phyloP scores from a whole-genome alignment of 345 rosid species.

The Syzygium oleosum region DNA sequence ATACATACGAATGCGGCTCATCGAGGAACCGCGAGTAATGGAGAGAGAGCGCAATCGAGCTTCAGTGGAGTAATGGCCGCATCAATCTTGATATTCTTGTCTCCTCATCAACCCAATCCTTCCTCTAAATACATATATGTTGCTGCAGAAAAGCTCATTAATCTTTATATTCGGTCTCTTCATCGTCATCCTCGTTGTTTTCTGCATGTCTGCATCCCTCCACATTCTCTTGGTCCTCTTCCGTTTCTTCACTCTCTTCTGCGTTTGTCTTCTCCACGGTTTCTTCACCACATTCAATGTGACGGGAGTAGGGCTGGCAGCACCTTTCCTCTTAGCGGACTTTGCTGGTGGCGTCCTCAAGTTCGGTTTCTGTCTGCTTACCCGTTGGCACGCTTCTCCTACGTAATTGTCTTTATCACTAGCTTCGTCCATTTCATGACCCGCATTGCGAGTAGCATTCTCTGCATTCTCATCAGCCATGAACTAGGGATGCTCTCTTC shows the following conservation, averaged over 20 bases:
- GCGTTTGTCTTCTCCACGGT: slow-evolving; percentile 65
- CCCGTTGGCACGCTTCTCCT: slow-evolving; percentile 47
- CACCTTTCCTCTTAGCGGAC: slow-evolving; percentile 11
- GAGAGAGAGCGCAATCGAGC: background rate
- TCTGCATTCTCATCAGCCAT: slow-evolving; percentile 54
- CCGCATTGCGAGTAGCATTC: slow-evolving; percentile 32
- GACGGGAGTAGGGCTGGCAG: slow-evolving; percentile 58
- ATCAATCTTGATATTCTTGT: background rate
- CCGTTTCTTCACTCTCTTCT: slow-evolving; percentile 87
- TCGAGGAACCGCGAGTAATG: background rate
- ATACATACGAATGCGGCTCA: background rate
- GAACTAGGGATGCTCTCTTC: slow-evolving; percentile 90
- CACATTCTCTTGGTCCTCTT: slow-evolving; percentile 71
- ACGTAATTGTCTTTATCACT: slow-evolving; percentile 68
- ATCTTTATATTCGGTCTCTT: slow-evolving; percentile 90
- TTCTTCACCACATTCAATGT: slow-evolving; percentile 29
- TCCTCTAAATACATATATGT: background rate
- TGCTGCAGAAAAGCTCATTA: slow-evolving; percentile 6
- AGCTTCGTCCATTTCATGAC: slow-evolving; percentile 64
- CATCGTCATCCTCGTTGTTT: slow-evolving; percentile 72
- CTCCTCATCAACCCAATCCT: background rate
- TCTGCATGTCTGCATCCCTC: slow-evolving; percentile 76
- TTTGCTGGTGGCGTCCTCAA: slow-evolving; percentile 15
- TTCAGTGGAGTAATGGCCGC: too few relatives aligned
- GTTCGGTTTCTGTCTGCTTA: slow-evolving; percentile 56